Evolutionary conservation across 768 basidiomycete species (phyloP), one percentile per base, ranked within the genome.

Genomic region (Suillus sp.): DNA sequence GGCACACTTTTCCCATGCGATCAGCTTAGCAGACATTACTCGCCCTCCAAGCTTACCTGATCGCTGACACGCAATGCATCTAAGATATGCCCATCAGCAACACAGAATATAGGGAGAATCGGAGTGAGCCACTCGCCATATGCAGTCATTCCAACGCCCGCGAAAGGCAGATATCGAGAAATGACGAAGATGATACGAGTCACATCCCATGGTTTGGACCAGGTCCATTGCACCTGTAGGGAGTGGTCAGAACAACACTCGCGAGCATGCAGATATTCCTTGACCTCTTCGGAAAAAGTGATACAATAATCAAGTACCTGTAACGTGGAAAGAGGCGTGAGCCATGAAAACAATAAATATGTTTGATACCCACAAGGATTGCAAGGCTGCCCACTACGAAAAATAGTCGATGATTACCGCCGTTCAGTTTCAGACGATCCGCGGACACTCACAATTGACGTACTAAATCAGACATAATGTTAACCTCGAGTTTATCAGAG

Each of bases 211-310:
- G 16, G 43, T 16, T 62, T 62, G 6, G 65, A 59, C 69, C 67
- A 70, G 2, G 71, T 55, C 63, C 63, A 70, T 34, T 47, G 56
- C 30, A 27, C 67, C 69, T 70, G 22, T 8, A 27, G 4, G 11
- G 38, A 32, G 58, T 38, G 18, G 43, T 22, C 14, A 30, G 25
- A 53, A 27, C 34, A 18, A 25, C 32, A 16, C 16, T 40, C 35
- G 16, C 40, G 40, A 16, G 18, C 16, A 25, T 5, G 42, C 4
- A 37, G 30, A 20, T 16, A 30, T 20, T 20, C 35, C 60, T n/a
- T 45, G 22, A 61, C 63, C 32, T 34, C 32, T 34, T 34, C 32
- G 32, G 32, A 34, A 34, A 34, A 34, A 34, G 32, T 34, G 32
- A 64, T 61, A 22, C 30, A 53, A 47, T 61, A 64, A 45, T 64